A percentile compares a stretch with the other conserved stretches of the same genome.
These are phyloP conservation scores for Nitzschia putrida DNA, from an alignment of 108 stramenopile genomes.

Conservation along the genomic window DNA sequence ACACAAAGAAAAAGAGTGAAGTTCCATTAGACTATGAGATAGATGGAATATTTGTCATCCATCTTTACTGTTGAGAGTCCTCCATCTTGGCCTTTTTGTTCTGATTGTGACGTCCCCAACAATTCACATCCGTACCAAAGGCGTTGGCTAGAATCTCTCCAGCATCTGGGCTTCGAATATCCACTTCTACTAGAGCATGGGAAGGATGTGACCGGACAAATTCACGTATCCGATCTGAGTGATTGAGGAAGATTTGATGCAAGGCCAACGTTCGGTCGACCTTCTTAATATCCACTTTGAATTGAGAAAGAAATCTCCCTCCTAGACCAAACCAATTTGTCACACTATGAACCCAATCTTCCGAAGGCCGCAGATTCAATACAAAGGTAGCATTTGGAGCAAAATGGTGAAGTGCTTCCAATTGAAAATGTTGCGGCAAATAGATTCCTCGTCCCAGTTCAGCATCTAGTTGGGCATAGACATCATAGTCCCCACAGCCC, in stretches of 20 bases:
- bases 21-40: no score
- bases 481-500: slow-evolving; percentile 36
- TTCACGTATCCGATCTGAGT: slow-evolving; percentile 16
- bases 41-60: no score
- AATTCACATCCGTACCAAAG: slow-evolving; percentile 10
- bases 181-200: slow-evolving; percentile 28
- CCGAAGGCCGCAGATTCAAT: slow-evolving; percentile 29
- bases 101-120: slow-evolving; percentile 22
- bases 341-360: slow-evolving; percentile 28
- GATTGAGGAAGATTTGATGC: slow-evolving; percentile 17
- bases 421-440: slow-evolving; percentile 35
- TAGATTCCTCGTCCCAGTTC: slow-evolving; percentile 15
- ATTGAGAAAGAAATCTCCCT: slow-evolving; percentile 9
- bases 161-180: slow-evolving; percentile 16
- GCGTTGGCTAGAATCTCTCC: slow-evolving; percentile 11
- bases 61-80: neutral
- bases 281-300: slow-evolving; percentile 3
- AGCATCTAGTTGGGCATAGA: slow-evolving; percentile 34
- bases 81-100: neutral
- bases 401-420: slow-evolving; percentile 33
- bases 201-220: slow-evolving; percentile 27
- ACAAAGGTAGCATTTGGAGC: slow-evolving; percentile 46
- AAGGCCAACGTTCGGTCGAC: slow-evolving; percentile 8
- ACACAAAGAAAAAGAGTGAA: no score
- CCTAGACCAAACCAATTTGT: slow-evolving; percentile 21